Percentiles rank a stretch among this genome's conserved stretches.
phyloP scores from a whole-genome alignment of 805 yeast genomes.

The Cyberlindnera maritima region DNA sequence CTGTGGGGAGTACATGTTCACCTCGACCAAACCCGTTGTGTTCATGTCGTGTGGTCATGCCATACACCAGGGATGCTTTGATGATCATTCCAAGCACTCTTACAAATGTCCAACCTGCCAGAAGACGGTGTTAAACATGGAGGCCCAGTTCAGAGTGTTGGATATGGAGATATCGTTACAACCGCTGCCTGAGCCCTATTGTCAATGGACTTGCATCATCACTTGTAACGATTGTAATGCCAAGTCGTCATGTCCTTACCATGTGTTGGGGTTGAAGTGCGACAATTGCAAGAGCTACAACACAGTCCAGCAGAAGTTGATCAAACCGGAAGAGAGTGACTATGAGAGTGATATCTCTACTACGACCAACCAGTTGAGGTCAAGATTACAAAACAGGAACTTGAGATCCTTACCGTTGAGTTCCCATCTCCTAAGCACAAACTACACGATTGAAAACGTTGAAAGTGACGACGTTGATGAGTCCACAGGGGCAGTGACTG shows the following conservation, averaged over 20 bases:
- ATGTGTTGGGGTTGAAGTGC: constrained; percentile 84
- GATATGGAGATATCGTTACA: constrained; percentile 80
- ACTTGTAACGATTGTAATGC: constrained; percentile 88
- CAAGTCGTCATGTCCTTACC: constrained; percentile 70
- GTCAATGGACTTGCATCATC: constrained; percentile 69
- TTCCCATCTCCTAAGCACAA: constrained; percentile 24
- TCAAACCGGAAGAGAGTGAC: constrained; percentile 61
- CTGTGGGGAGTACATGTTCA: constrained; percentile 87
- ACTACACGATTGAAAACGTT: constrained; percentile 24
- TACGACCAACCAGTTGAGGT: constrained; percentile 19
- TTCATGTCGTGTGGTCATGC: constrained; percentile 96
- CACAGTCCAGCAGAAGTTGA: constrained; percentile 67
- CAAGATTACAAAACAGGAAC: constrained; percentile 13
- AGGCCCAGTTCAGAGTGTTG: constrained; percentile 79
- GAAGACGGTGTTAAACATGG: constrained; percentile 82
- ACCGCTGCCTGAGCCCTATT: constrained; percentile 78
- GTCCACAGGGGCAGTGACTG: background rate
- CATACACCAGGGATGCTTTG: constrained; percentile 82
- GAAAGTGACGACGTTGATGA: constrained; percentile 15
- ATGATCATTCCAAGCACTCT: constrained; percentile 75
- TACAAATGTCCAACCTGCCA: constrained; percentile 93
- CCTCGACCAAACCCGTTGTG: constrained; percentile 76
- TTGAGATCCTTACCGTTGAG: constrained; percentile 24
- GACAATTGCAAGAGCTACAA: constrained; percentile 85
- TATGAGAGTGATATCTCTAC: constrained; percentile 28